phyloP scores from a whole-genome alignment of 768 basidiomycete species.

The Lyophyllum shimeji region DNA sequence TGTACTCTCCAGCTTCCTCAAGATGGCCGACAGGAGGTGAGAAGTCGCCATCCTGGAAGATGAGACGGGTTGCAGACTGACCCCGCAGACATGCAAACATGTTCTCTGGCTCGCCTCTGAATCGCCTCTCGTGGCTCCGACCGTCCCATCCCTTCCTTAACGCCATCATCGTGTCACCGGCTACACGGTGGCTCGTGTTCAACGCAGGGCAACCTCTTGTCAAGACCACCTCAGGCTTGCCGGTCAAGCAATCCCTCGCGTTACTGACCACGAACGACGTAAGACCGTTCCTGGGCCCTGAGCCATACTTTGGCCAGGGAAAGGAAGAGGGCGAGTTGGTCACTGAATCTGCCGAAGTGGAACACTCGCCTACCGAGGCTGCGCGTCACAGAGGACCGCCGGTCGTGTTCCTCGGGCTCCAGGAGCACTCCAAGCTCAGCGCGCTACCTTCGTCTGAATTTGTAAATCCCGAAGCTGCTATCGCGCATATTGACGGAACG shows the following conservation, averaged over 20 bases:
- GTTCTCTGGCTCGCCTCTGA: conserved; percentile 67
- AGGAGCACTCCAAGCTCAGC: conserved; percentile 50
- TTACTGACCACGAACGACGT: conserved; percentile 62
- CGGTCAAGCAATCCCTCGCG: conserved; percentile 38
- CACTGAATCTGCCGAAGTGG: conserved; percentile 25
- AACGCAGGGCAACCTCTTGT: conserved; percentile 70
- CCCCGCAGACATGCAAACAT: conserved; percentile 32
- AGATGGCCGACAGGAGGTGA: conserved; percentile 17
- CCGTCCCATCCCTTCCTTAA: conserved; percentile 76
- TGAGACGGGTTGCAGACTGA: neutral
- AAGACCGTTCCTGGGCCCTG: conserved; percentile 60
- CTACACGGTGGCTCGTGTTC: conserved; percentile 79
- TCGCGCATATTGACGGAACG: conserved; percentile 69
- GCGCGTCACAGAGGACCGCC: conserved; percentile 58
- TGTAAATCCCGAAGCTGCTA: conserved; percentile 49
- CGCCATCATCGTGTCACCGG: conserved; percentile 54
- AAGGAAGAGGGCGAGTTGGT: conserved; percentile 41
- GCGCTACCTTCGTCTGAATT: conserved; percentile 71
- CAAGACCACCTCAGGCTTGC: conserved; percentile 33
- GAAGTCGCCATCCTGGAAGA: neutral
- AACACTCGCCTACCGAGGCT: conserved; percentile 45
- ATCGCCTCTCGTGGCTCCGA: conserved; percentile 82
- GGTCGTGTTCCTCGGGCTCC: conserved; percentile 79
- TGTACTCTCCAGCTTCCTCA: neutral
- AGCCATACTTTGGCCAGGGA: conserved; percentile 73